These are phyloP conservation scores for Mortierella polycephala DNA, from an alignment of 371 early-diverging fungal species.

Conservation along the genomic window DNA sequence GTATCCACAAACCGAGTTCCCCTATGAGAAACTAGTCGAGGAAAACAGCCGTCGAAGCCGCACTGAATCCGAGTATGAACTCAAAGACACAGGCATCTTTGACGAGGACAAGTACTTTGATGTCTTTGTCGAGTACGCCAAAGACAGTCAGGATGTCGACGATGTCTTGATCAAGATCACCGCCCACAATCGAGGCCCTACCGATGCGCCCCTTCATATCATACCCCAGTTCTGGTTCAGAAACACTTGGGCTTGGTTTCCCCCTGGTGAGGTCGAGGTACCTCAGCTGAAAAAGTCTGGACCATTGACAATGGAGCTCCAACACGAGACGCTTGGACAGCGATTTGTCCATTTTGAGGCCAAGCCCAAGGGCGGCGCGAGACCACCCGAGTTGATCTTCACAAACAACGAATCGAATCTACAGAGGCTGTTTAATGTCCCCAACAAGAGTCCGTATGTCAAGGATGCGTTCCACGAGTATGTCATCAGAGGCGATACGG, in stretches of 20 bases:
- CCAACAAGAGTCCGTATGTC: slow-evolving; percentile 45
- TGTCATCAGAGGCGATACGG: slow-evolving; percentile 41
- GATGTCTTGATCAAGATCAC: slow-evolving; percentile 51
- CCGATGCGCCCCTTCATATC: slow-evolving; percentile 39
- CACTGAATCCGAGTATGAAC: slow-evolving; percentile 35
- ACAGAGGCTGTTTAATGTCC: slow-evolving; percentile 39
- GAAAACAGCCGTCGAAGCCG: slow-evolving; percentile 25
- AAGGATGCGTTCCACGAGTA: slow-evolving; percentile 60
- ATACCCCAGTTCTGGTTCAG: slow-evolving; percentile 52
- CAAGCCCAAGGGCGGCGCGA: slow-evolving; percentile 1
- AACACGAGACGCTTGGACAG: slow-evolving; percentile 27
- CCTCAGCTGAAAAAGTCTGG: slow-evolving; percentile 30
- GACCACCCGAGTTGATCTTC: slow-evolving; percentile 49
- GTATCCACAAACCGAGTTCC: slow-evolving; percentile 47
- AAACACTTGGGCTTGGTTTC: slow-evolving; percentile 50
- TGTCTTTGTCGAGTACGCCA: slow-evolving; percentile 51
- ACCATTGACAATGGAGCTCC: slow-evolving; percentile 21
- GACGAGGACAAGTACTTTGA: slow-evolving; percentile 51
- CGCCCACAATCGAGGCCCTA: slow-evolving; percentile 36
- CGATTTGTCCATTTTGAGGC: slow-evolving; percentile 39
- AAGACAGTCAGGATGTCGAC: slow-evolving; percentile 39
- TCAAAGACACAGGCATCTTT: slow-evolving; percentile 47
- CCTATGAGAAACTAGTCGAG: slow-evolving; percentile 35
- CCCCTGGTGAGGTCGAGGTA: slow-evolving; percentile 26
- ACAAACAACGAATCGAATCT: slow-evolving; percentile 60